Base-by-base conservation (phyloP, 2,329 filamentous ascomycete genomes). In the Fusarium miscanthi region DNA sequence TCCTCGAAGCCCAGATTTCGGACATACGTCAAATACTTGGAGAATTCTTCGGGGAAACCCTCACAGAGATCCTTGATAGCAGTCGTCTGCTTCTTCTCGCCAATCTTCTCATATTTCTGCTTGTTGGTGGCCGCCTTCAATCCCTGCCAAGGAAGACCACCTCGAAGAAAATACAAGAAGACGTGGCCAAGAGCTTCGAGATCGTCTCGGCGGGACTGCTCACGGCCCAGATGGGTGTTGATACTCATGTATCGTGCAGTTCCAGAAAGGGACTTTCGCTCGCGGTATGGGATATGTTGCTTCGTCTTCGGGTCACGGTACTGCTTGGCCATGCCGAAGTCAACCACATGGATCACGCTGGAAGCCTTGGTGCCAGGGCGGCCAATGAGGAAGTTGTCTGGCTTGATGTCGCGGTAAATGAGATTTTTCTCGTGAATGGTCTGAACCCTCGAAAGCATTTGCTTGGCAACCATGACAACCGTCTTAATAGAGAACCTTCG, bases 71-170 rank as follows among this genome's bases (percentile, higher is more conserved):
- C 96, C 86, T 98, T 97, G 85, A 99, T 97, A 9, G 90, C 90
- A 27, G 96, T 98, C 0, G 95, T 98, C 86, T 98, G 96, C 87
- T 99, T 99, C 92, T 99, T 98, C 87, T 99, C 95, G 49, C 96
- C 96, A 83, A 99, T 99, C 89, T 98, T 98, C 85, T 99, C 96
- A 82, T 99, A 99, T 86, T 99, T 99, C 82, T 99, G 96, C 90
- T 99, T 92, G 83, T 92, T 92, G 51, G 91, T 92, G 35, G 90
- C 91, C 81, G 91, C 90, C 84, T 93, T 93, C 72, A 93, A 84
- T 14, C 90, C 91, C 80, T 93, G 90, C 91, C 91, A 93, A 40
- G 91, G 91, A 60, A 93, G 85, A 12, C 89, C 90, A 51, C 91
- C 91, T n/a, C 90, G 87, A 48, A 93, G 82, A 81, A 93, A 93